Conservation (phyloP, 2,329 filamentous ascomycete species). For the Colletotrichum karsti region DNA sequence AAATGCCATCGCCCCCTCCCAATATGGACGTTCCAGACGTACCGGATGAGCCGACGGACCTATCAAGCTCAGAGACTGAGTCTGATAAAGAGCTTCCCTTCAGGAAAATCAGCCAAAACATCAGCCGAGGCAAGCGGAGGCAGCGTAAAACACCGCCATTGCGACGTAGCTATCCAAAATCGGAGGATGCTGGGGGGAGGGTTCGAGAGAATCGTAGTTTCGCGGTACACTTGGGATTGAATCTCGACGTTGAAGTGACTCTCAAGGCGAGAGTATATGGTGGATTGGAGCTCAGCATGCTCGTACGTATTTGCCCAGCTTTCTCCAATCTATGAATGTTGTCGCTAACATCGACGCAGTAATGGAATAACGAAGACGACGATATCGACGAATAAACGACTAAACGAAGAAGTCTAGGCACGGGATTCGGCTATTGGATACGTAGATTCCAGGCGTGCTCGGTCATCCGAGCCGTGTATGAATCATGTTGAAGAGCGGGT, state of each 20-base stretch:
- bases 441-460: too few species aligned
- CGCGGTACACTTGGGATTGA: slow-evolving; percentile 7
- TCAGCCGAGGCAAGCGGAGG: not conserved
- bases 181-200: not conserved
- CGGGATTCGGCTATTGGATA: too few species aligned
- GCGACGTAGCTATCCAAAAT: not conserved
- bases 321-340: not conserved
- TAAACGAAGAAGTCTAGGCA: not conserved
- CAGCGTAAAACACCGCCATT: not conserved
- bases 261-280: slow-evolving; percentile 13
- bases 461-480: too few species aligned
- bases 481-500: too few species aligned
- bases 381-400: not conserved
- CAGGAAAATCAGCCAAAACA: not conserved
- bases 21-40: not conserved
- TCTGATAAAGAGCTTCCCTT: slow-evolving; percentile 3
- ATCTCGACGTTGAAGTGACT: slow-evolving; percentile 18
- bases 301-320: not conserved
- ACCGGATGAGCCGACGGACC: not conserved
- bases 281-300: slow-evolving; percentile 13
- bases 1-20: not conserved
- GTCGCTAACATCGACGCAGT: not conserved
- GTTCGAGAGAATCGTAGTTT: not conserved
- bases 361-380: slow-evolving; percentile 3
- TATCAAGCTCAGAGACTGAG: slow-evolving; percentile 1